Conservation (phyloP, 2,329 filamentous ascomycete species). For the Aspergillus proliferans region DNA sequence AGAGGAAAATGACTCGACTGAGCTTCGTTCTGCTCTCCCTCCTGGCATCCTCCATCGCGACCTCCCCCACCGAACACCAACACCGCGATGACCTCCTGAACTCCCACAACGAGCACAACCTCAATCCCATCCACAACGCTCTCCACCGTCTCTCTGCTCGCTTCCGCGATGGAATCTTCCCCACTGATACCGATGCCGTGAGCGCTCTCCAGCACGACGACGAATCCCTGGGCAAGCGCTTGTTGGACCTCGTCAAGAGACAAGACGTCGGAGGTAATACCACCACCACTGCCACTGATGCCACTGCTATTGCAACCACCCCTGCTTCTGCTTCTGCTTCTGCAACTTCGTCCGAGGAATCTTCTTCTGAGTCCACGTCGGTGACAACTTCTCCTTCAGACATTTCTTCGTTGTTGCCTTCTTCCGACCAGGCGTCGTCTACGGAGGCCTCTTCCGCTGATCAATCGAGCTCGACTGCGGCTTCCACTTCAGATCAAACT, state of each 20-base stretch:
- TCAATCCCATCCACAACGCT: slow-evolving; percentile 58
- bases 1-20: too few species aligned
- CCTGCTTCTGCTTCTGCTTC: slow-evolving; percentile 11
- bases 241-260: slow-evolving; percentile 60
- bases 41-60: not conserved
- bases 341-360: not conserved
- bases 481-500: not conserved
- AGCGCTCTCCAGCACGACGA: slow-evolving; percentile 58
- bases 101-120: slow-evolving; percentile 53
- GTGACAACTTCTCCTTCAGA: slow-evolving; percentile 2
- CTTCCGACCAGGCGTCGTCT: not conserved
- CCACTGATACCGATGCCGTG: slow-evolving; percentile 57
- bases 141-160: slow-evolving; percentile 58
- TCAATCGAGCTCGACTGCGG: not conserved
- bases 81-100: slow-evolving; percentile 50
- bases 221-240: slow-evolving; percentile 55
- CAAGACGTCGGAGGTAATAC: slow-evolving; percentile 28
- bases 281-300: slow-evolving; percentile 6
- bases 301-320: slow-evolving; percentile 8
- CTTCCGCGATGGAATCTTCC: slow-evolving; percentile 64
- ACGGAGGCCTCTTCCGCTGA: not conserved
- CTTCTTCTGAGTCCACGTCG: not conserved
- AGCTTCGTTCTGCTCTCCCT: not conserved
- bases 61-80: not conserved
- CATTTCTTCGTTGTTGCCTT: not conserved